Base-by-base conservation (phyloP, 108 stramenopile species). In the Mediolabrus comicus region DNA sequence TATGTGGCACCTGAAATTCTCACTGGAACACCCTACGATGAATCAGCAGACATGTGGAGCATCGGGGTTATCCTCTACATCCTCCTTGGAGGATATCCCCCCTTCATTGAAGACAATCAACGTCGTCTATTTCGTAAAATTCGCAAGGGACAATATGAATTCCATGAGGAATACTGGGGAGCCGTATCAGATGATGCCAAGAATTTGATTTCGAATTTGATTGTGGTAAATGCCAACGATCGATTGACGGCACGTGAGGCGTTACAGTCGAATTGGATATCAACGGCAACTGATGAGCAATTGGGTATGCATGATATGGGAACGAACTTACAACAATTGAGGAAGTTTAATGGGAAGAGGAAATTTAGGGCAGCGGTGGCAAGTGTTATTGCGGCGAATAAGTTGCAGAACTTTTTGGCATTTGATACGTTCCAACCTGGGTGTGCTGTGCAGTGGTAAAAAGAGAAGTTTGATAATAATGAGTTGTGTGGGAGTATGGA, bases 1-100 rank as follows among this genome's bases (percentile, higher is more conserved):
- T 97, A 98, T 59, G 97, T 98, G 9, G 96, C 96, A 24, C 98
- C 98, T 3, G 98, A 98, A 85, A 97, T 97, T 66, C 71, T 97
- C 12, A 87, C 84, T 61, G 92, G 92, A 3, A 83, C 67, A 28
- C 77, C 85, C n/a, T 99, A 98, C 70, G 98, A 96, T 67, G 84
- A 86, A 65, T 54, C 86, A 39, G 96, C 95, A 4, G 98, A 99
- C 80, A 96, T 97, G 93, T 99, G 98, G 98, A 86, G 86, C 60
- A 83, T 97, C 12, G 98, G 98, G 27, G 96, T 98, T 32, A 97
- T 99, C 69, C 77, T 92, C 24, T 99, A 97, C 83, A 97, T 98
- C 67, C 82, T 99, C 0, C 81, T 99, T 9, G 97, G 98, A n/a
- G 98, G 92, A 6, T 94, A 94, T 65, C 92, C 92, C 30, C 92